Percentiles rank a stretch among this genome's conserved stretches.
Evolutionary conservation across 1,284 basidiomycete genomes (phyloP).

Genomic region (Boletus austroedulis): DNA sequence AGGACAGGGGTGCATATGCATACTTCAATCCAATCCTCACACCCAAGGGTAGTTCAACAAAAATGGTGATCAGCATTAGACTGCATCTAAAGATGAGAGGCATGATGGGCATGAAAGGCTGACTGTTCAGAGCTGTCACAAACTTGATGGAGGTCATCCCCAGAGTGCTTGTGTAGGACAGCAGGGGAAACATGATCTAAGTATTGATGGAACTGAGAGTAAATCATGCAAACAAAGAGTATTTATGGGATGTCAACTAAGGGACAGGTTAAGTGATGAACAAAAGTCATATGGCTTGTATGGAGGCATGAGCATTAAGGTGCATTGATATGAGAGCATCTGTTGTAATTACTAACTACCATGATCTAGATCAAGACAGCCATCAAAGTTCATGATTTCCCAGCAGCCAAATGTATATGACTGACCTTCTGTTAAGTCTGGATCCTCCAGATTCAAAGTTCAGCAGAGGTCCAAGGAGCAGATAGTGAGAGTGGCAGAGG

Average conservation of each 20-base stretch:
- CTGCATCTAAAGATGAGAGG: slow-evolving; percentile 78
- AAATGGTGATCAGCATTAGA: slow-evolving; percentile 95
- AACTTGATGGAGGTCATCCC: slow-evolving; percentile 99
- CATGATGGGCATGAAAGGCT: slow-evolving; percentile 83
- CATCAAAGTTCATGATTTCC: slow-evolving; percentile 64
- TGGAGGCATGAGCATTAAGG: slow-evolving; percentile 95
- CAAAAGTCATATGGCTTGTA: slow-evolving; percentile 92
- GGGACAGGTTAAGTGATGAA: slow-evolving; percentile 94
- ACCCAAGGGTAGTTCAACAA: slow-evolving; percentile 94
- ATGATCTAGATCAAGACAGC: slow-evolving; percentile 86
- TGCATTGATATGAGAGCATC: slow-evolving; percentile 23
- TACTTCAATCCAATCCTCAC: slow-evolving; percentile 92
- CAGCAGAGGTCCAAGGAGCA: no score
- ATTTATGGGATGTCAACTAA: slow-evolving; percentile 92
- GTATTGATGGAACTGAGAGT: slow-evolving; percentile 91
- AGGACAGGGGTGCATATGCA: no score
- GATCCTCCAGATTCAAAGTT: no score
- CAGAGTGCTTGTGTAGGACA: slow-evolving; percentile 94
- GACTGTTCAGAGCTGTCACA: slow-evolving; percentile 88
- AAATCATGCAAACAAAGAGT: slow-evolving; percentile 89
- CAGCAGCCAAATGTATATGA: no score
- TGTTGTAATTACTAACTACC: neutral
- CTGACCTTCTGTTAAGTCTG: no score
- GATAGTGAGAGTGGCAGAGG: no score
- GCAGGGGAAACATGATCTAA: slow-evolving; percentile 92